Evolutionary conservation across 805 yeast species (phyloP).

Genomic region (Tetrapisispora phaffii): DNA sequence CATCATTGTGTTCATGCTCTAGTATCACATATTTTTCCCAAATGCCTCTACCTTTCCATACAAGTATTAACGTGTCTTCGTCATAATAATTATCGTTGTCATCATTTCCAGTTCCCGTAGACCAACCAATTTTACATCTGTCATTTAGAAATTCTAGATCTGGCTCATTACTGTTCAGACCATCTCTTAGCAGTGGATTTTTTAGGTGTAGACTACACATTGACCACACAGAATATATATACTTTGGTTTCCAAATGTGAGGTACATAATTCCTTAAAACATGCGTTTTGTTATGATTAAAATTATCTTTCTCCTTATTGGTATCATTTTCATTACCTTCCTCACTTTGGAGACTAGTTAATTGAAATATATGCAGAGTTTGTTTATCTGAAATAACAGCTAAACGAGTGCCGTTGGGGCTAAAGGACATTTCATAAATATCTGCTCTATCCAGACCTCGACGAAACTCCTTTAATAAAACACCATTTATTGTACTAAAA

Average conservation of each 20-base stretch:
- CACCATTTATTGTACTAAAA: conserved; percentile 52
- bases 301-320: not conserved
- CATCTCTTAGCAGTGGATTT: conserved; percentile 19
- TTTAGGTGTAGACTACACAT: conserved; percentile 59
- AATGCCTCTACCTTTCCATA: conserved; percentile 64
- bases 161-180: conserved; percentile 5
- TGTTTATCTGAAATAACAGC: conserved; percentile 85
- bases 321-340: conserved; percentile 1
- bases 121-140: conserved; percentile 27
- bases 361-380: conserved; percentile 76
- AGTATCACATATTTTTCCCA: conserved; percentile 82
- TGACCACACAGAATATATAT: conserved; percentile 82
- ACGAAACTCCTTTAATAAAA: conserved; percentile 72
- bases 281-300: conserved; percentile 47
- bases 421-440: conserved; percentile 74
- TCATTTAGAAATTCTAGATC: conserved; percentile 16
- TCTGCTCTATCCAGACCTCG: conserved; percentile 82
- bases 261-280: conserved; percentile 49
- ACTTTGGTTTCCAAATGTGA: conserved; percentile 48
- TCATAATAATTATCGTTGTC: conserved; percentile 25
- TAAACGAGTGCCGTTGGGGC: conserved; percentile 61
- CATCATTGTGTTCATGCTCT: conserved; percentile 29
- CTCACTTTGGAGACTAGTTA: conserved; percentile 1
- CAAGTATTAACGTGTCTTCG: conserved; percentile 58
- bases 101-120: conserved; percentile 5